phyloP scores from a whole-genome alignment of 352 stramenopile genomes.

The Pythium myriotylum region DNA sequence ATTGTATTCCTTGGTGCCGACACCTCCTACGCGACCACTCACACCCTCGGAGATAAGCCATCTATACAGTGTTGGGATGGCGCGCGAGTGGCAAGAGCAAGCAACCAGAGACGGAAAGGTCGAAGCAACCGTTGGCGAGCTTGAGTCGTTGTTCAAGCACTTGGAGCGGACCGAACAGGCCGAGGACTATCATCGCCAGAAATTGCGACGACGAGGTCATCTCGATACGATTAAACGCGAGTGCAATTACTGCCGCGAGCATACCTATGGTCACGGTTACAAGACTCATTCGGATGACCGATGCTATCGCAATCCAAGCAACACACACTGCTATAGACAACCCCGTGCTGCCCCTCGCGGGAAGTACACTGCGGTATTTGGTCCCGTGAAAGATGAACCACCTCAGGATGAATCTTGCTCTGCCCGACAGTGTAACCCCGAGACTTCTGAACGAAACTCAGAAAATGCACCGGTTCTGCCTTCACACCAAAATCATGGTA shows the following conservation, averaged over 20 bases:
- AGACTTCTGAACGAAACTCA: no score
- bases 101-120: background rate
- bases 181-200: background rate
- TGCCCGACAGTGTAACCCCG: no score
- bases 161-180: background rate
- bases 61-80: constrained; percentile 1
- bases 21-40: background rate
- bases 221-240: no score
- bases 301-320: constrained; percentile 5
- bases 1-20: constrained; percentile 3
- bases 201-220: background rate
- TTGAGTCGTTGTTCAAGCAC: background rate
- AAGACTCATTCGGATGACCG: background rate
- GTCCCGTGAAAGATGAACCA: no score
- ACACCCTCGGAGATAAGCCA: background rate
- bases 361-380: background rate
- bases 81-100: background rate
- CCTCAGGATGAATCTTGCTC: no score
- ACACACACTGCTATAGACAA: background rate
- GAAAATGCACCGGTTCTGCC: no score
- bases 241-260: constrained; percentile 1
- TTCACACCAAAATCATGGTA: no score
- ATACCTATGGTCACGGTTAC: background rate
- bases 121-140: background rate
- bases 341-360: background rate